Evolutionary conservation across 2,329 filamentous ascomycete genomes (phyloP), one percentile per base, ranked within the genome.

Genomic region (Arthroderma uncinatum): DNA sequence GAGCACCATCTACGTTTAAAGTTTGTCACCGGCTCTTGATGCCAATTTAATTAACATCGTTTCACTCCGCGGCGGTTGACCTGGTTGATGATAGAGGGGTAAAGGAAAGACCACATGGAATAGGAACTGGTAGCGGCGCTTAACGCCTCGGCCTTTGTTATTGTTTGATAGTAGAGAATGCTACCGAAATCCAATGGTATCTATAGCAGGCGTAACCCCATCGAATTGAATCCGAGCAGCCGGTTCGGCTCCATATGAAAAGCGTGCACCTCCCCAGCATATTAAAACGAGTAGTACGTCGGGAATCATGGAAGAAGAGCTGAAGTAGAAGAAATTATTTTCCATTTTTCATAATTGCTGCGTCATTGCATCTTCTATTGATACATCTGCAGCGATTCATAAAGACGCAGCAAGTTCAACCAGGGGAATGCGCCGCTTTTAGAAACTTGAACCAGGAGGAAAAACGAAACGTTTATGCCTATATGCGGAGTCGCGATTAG

Each of bases 351-450:
- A 53, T 53, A 53, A 34, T 34, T 53, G 50, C 34, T 21, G 50
- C 50, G 50, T 53, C 34, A 53, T 53, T 36, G 50, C 50, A 53
- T 53, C 50, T 34, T 37, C 50, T 53, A 53, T 36, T 36, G 34
- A 53, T 37, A 53, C 50, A 53, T 34, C 34, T 19, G 28, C 50
- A 53, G 34, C 50, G 21, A 53, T 34, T 53, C 50, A 19, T 53
- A 53, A 53, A 53, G 50, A 34, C 50, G 30, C 50, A 34, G 50
- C 28, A 53, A 28, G 28, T 21, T 53, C 28, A 53, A 53, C 21
- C 50, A 19, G 10, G 50, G 34, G 19, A 34, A 28, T 48, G 34
- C 28, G 34, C 50, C 34, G 50, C 50, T 34, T 53, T 53, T 53
- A 36, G 50, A 53, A 52, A 53, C 34, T 34, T 53, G 50, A 36